Evolutionary conservation across 768 basidiomycete genomes (phyloP).

Genomic region (Pleurotus tuber-regium): DNA sequence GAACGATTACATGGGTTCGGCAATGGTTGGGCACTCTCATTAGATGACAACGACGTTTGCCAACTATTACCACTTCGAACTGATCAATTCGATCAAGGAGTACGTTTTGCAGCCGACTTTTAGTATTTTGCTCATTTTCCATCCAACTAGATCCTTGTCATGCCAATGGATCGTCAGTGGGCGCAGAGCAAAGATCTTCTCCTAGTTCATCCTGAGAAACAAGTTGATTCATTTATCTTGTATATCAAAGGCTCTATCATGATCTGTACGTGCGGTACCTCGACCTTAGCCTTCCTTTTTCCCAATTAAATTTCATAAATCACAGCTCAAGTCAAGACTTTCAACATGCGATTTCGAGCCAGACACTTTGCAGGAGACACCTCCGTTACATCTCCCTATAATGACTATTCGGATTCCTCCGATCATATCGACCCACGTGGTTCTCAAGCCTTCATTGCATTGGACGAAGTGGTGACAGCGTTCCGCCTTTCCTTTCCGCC

Average conservation of each 20-base stretch:
- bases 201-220: constrained; percentile 55
- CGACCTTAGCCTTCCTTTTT: background rate
- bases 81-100: constrained; percentile 60
- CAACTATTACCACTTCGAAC: constrained; percentile 65
- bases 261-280: constrained; percentile 39
- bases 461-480: constrained; percentile 55
- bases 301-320: background rate
- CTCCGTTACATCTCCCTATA: constrained; percentile 38
- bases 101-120: constrained; percentile 27
- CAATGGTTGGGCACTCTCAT: constrained; percentile 67
- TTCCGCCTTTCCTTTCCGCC: constrained; percentile 60
- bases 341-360: constrained; percentile 64
- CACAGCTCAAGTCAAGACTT: constrained; percentile 56
- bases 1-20: constrained; percentile 67
- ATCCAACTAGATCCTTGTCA: constrained; percentile 40
- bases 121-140: background rate
- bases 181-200: constrained; percentile 60
- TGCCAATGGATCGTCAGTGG: constrained; percentile 60
- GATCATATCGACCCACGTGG: constrained; percentile 58
- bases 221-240: constrained; percentile 68
- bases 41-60: constrained; percentile 74
- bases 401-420: constrained; percentile 32
- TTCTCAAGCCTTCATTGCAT: constrained; percentile 59
- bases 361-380: constrained; percentile 60
- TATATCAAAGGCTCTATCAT: constrained; percentile 70